Evolutionary conservation across 768 basidiomycete genomes (phyloP).

Genomic region (Calocera viscosa): DNA sequence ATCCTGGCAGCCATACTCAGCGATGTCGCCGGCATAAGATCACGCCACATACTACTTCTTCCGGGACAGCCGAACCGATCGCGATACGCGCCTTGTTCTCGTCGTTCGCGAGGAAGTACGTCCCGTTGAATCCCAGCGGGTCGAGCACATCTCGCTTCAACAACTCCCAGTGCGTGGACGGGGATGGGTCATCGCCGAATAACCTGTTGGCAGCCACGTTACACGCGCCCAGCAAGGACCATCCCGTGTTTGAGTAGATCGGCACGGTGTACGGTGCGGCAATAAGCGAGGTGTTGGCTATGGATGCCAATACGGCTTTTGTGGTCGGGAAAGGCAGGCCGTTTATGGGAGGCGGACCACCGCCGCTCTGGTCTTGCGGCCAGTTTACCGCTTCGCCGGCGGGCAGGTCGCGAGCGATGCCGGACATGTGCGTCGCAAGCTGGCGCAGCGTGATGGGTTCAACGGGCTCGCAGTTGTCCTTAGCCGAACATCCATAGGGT

Average conservation of each 20-base stretch:
- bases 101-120: slow-evolving; percentile 33
- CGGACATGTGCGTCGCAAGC: slow-evolving; percentile 23
- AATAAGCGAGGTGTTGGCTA: slow-evolving; percentile 32
- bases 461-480: not conserved
- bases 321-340: slow-evolving; percentile 26
- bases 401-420: slow-evolving; percentile 30
- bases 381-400: slow-evolving; percentile 29
- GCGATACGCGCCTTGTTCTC: slow-evolving; percentile 31
- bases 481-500: slow-evolving; percentile 14
- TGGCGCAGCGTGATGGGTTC: slow-evolving; percentile 17
- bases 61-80: slow-evolving; percentile 19
- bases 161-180: slow-evolving; percentile 32
- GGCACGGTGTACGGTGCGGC: slow-evolving; percentile 36
- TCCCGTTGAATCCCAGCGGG: slow-evolving; percentile 36
- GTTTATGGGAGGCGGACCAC: slow-evolving; percentile 24
- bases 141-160: slow-evolving; percentile 40
- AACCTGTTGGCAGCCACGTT: slow-evolving; percentile 28
- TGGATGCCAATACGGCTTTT: slow-evolving; percentile 27
- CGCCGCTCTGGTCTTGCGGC: slow-evolving; percentile 28
- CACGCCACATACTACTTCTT: slow-evolving; percentile 7
- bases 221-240: slow-evolving; percentile 27
- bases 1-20: slow-evolving; percentile 24
- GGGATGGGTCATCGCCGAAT: slow-evolving; percentile 16
- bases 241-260: slow-evolving; percentile 34
- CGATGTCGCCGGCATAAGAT: slow-evolving; percentile 17